Conservation (phyloP, 768 basidiomycete species). For the Tricholomella constricta region DNA sequence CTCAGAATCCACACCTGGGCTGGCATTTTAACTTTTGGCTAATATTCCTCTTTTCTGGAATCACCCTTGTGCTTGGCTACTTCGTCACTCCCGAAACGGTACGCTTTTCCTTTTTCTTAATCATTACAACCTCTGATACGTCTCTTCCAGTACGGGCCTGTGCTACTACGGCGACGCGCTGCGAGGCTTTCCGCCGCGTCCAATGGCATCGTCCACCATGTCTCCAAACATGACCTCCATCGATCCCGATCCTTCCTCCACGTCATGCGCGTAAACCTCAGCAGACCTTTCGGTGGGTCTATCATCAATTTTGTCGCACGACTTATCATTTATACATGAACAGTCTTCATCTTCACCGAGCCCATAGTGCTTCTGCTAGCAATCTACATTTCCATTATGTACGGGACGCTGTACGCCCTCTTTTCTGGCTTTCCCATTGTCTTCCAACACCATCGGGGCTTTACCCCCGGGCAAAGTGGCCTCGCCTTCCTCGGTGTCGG, state of each 20-base stretch:
- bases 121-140: not conserved
- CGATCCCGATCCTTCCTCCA: conserved; percentile 43
- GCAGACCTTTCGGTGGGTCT: conserved; percentile 54
- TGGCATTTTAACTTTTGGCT: conserved; percentile 72
- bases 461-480: conserved; percentile 55
- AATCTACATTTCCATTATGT: conserved; percentile 61
- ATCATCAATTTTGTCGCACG: not conserved
- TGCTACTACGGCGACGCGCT: conserved; percentile 57
- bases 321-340: not conserved
- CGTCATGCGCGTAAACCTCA: conserved; percentile 50
- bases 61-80: conserved; percentile 47
- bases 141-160: conserved; percentile 53
- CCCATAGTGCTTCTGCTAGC: conserved; percentile 62
- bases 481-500: conserved; percentile 69
- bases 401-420: conserved; percentile 64
- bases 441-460: conserved; percentile 54
- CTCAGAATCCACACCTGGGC: conserved; percentile 45
- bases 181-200: conserved; percentile 42
- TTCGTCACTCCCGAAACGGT: conserved; percentile 61
- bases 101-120: conserved; percentile 13
- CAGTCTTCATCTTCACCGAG: conserved; percentile 62
- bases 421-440: conserved; percentile 66
- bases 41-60: conserved; percentile 53
- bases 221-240: conserved; percentile 50
- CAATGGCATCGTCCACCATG: conserved; percentile 42